Evolutionary conservation across 2,329 filamentous ascomycete species (phyloP).

Genomic region (Trichoderma citrinoviride): DNA sequence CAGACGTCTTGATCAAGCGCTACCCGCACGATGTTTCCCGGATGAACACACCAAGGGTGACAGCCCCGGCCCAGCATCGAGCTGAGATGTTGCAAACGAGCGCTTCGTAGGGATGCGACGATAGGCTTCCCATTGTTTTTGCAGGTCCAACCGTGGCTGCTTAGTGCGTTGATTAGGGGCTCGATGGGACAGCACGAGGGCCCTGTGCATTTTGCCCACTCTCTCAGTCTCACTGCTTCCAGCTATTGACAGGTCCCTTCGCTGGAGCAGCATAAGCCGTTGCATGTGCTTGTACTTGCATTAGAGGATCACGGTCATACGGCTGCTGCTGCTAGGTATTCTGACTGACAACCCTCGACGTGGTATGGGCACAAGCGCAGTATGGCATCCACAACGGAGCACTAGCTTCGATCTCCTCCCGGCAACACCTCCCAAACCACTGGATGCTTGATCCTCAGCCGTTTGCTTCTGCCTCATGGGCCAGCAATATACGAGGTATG

Average conservation of each 20-base stretch:
- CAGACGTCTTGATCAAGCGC: background rate
- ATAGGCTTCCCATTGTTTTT: background rate
- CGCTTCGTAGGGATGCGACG: background rate
- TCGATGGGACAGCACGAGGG: too few relatives aligned
- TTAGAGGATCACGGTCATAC: background rate
- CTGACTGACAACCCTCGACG: background rate
- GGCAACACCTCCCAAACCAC: background rate
- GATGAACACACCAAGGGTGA: background rate
- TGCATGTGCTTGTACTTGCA: background rate
- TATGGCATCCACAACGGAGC: slow-evolving; percentile 15
- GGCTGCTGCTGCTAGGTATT: background rate
- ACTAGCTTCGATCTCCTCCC: slow-evolving; percentile 18
- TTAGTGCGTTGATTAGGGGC: too few relatives aligned
- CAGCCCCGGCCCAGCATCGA: background rate
- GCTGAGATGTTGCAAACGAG: slow-evolving; percentile 1
- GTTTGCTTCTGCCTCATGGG: background rate
- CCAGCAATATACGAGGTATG: background rate
- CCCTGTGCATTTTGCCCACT: background rate
- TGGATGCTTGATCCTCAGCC: background rate
- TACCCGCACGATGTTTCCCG: background rate
- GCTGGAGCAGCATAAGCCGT: background rate
- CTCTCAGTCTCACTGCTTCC: too few relatives aligned
- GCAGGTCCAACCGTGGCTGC: too few relatives aligned
- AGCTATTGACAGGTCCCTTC: too few relatives aligned
- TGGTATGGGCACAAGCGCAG: background rate